Conservation (phyloP, 1,139 yeast genomes). For the Saccharomyces hybrid region DNA sequence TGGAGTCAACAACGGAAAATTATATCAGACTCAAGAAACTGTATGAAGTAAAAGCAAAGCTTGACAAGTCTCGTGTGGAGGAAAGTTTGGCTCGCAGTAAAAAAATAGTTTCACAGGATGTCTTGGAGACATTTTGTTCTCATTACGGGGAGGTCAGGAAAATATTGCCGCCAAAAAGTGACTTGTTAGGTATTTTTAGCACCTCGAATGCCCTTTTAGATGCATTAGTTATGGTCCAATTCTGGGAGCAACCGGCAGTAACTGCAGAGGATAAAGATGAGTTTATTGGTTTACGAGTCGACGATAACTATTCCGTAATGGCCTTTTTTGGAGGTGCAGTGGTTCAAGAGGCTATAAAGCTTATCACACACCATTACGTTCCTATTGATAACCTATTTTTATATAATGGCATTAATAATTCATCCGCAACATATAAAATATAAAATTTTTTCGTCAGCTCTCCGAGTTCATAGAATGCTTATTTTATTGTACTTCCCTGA, state of each 20-base stretch:
- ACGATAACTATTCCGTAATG: slow-evolving; percentile 22
- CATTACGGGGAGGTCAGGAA: neutral
- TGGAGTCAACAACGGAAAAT: slow-evolving; percentile 69
- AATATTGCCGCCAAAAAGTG: slow-evolving; percentile 3
- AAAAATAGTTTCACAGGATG: neutral
- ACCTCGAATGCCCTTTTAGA: neutral
- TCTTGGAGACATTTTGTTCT: neutral
- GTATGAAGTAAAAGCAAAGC: slow-evolving; percentile 49
- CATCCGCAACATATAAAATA: slow-evolving; percentile 33
- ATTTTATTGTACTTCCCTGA: neutral
- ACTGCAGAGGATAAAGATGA: neutral
- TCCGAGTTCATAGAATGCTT: neutral
- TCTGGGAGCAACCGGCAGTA: neutral
- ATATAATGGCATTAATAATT: slow-evolving; percentile 58
- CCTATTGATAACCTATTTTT: slow-evolving; percentile 62
- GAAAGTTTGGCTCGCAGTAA: slow-evolving; percentile 25
- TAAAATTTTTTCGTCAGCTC: neutral
- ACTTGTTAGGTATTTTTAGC: neutral
- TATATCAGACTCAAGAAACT: slow-evolving; percentile 54
- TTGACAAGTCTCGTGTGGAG: slow-evolving; percentile 42
- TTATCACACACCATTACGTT: slow-evolving; percentile 62
- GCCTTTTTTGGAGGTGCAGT: slow-evolving; percentile 71
- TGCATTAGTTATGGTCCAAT: neutral
- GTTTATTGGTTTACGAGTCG: neutral
- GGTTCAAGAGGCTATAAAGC: slow-evolving; percentile 66